A percentile compares a stretch with the other conserved stretches of the same genome.
phyloP scores from a whole-genome alignment of 73 alveolate species.

The Symbiodinium pilosum region DNA sequence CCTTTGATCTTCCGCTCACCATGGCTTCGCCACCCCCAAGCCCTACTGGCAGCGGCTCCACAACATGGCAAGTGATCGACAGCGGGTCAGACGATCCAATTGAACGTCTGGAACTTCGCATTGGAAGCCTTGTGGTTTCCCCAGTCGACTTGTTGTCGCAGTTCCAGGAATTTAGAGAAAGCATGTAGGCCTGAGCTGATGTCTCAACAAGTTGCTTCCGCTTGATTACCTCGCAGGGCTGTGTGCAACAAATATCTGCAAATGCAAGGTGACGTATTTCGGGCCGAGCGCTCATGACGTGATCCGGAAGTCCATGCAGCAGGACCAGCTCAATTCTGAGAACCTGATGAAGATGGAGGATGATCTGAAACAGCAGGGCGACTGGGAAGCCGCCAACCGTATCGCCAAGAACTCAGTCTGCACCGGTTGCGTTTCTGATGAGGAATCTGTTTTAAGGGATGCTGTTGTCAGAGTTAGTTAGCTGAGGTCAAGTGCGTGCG shows the following conservation, averaged over 20 bases:
- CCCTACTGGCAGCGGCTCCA: background rate
- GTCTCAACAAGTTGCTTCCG: background rate
- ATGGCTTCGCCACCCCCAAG: background rate
- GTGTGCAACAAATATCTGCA: too few relatives aligned
- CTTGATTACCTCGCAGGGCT: too few relatives aligned
- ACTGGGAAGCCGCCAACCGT: background rate
- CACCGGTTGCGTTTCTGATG: background rate
- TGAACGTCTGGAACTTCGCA: background rate
- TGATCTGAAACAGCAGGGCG: background rate
- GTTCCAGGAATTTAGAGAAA: too few relatives aligned
- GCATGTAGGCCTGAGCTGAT: background rate
- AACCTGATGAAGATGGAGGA: background rate
- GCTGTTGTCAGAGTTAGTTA: too few relatives aligned
- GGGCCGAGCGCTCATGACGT: background rate
- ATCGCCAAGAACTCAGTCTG: background rate
- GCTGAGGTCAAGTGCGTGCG: background rate
- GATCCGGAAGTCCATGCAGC: constrained; percentile 14
- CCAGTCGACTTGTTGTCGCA: background rate
- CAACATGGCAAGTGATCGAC: background rate
- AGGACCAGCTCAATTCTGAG: background rate
- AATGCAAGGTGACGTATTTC: background rate
- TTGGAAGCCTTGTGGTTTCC: background rate
- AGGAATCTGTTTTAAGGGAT: background rate
- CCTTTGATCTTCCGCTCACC: too few relatives aligned
- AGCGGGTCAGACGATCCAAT: background rate